Evolutionary conservation across 2,329 filamentous ascomycete species (phyloP), one percentile per base, ranked within the genome.

Genomic region (Blastomyces gilchristii): DNA sequence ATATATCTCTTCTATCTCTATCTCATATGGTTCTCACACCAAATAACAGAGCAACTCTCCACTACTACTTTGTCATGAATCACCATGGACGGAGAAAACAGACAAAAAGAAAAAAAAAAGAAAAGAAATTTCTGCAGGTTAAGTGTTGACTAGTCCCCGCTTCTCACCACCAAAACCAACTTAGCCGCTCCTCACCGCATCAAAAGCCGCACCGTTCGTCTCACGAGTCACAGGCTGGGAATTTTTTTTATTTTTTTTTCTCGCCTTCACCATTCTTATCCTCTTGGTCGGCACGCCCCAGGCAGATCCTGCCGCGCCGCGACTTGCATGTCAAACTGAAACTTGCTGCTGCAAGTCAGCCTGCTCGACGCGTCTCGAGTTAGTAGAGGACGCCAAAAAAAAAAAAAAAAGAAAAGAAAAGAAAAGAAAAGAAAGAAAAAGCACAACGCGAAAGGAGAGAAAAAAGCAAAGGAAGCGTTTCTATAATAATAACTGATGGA

Each of bases 111-210:
- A n/a, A 47, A 47, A 47, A 22, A 18, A 47, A 22, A 11, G 3
- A 47, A 47, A 47, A 22, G 7, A 47, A 22, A n/a, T 25, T 58
- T n/a, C 39, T 16, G 54, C 56, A 58, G 56, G n/a, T 58, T 47
- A 47, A 12, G 41, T 8, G 16, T 39, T 7, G 54, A 4, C 54
- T 18, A 9, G 18, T 43, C 56, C 39, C 56, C 56, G 56, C 57
- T 31, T 59, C 41, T 47, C 41, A 59, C 41, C 16, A 43, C 43
- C 1, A 22, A 22, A 22, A 22, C n/a, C 1, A 22, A 22, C n/a
- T 22, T 59, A 59, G 57, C 28, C 16, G 39, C 57, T 47, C 57
- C 47, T 59, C 57, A 59, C 57, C 57, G 41, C 57, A 59, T 45
- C 41, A 59, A n/a, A 7, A 43, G 3, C 34, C 34, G 34, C 22